Conservation (phyloP, 2,329 filamentous ascomycete genomes). For the Triangularia setosa region DNA sequence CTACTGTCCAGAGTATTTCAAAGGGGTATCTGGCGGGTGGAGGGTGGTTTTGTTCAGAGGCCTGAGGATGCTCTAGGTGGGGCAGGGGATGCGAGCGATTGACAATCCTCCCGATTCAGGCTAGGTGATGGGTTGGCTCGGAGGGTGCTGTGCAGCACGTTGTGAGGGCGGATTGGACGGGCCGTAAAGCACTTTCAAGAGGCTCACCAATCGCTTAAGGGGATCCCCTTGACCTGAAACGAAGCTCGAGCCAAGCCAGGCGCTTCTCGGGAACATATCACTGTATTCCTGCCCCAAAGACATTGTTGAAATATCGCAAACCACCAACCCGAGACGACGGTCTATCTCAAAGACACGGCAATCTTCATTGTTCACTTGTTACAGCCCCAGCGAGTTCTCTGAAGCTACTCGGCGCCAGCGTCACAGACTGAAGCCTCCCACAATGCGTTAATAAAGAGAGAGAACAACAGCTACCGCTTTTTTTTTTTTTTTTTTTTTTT, state of each 20-base stretch:
- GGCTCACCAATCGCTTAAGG: slow-evolving; percentile 24
- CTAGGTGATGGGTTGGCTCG: slow-evolving; percentile 12
- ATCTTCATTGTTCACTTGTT: not conserved
- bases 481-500: not conserved
- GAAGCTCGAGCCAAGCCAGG: slow-evolving; percentile 23
- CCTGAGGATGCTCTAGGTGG: not conserved
- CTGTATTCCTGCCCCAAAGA: not conserved
- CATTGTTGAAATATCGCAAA: not conserved
- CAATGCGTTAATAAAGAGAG: not conserved
- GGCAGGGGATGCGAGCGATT: slow-evolving; percentile 6
- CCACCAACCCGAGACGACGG: not conserved
- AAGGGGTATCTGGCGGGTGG: not conserved
- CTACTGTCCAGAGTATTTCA: not conserved
- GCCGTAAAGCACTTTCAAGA: slow-evolving; percentile 9
- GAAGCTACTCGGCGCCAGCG: not conserved
- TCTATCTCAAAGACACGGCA: not conserved
- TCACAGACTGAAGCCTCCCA: not conserved
- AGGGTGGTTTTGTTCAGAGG: slow-evolving; percentile 2
- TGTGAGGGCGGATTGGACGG: slow-evolving; percentile 23
- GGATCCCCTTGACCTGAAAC: slow-evolving; percentile 25
- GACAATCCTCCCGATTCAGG: slow-evolving; percentile 10
- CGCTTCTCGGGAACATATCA: slow-evolving; percentile 20
- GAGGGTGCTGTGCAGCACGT: slow-evolving; percentile 8
- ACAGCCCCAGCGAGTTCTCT: not conserved
- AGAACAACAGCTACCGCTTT: not conserved